These are phyloP conservation scores for Acacia crassicarpa DNA, from an alignment of 306 rosid species.

Conservation along the genomic window DNA sequence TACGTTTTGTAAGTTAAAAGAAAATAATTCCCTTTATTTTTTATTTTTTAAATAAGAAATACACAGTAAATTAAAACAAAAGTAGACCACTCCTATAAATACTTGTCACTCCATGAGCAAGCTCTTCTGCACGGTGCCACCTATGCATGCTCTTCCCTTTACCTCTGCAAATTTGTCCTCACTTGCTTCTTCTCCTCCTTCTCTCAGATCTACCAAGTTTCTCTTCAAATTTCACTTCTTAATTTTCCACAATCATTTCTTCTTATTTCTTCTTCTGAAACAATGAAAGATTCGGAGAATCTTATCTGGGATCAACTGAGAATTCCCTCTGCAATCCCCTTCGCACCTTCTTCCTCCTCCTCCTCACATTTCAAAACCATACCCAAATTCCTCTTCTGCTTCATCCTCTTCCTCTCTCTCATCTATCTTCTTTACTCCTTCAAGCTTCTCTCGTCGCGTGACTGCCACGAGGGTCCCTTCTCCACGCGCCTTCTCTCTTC, in stretches of 20 bases:
- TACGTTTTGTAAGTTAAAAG: too few species aligned
- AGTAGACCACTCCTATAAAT: not conserved
- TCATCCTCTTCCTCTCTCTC: conserved; percentile 72
- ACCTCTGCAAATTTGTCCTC: not conserved
- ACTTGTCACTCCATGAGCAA: not conserved
- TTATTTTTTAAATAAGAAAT: not conserved
- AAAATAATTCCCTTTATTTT: too few species aligned
- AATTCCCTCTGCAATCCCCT: conserved; percentile 42
- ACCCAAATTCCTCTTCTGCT: conserved; percentile 61
- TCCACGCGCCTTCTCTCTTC: conserved; percentile 10
- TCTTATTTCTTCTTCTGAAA: not conserved
- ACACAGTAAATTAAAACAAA: not conserved
- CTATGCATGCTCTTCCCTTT: not conserved
- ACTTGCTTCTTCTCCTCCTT: not conserved
- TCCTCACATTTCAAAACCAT: conserved; percentile 34
- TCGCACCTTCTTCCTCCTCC: conserved; percentile 9
- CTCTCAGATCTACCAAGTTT: not conserved
- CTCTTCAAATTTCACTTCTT: not conserved
- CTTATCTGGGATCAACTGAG: conserved; percentile 70
- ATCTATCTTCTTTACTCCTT: conserved; percentile 80
- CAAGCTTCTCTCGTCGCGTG: conserved; percentile 67
- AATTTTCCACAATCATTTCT: not conserved
- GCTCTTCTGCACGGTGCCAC: not conserved
- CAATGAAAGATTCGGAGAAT: conserved; percentile 55
- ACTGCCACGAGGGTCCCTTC: conserved; percentile 52